These are phyloP conservation scores for Schrenkiella parvula DNA, from an alignment of 345 rosid genomes.

Conservation along the genomic window DNA sequence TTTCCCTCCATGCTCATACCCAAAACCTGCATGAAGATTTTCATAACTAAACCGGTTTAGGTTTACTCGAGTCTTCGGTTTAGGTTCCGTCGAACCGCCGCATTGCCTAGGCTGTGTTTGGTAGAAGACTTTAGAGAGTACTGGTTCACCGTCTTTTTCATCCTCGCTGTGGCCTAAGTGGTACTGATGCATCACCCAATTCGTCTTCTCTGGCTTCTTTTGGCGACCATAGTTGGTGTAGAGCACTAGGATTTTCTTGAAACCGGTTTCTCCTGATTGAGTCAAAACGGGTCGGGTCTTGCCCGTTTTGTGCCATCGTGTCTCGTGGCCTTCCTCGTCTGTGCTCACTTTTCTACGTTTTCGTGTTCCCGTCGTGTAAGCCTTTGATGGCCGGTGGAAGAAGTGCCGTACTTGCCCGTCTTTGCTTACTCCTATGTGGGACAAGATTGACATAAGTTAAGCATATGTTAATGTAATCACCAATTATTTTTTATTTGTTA, in stretches of 20 bases:
- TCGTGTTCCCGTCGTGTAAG: conserved; percentile 89
- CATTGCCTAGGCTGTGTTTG: conserved; percentile 92
- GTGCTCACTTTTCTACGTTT: conserved; percentile 77
- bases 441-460: background rate
- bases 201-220: conserved; percentile 82
- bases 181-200: conserved; percentile 98
- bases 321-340: conserved; percentile 71
- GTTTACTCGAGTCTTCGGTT: conserved; percentile 20
- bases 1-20: conserved; percentile 21
- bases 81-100: conserved; percentile 27
- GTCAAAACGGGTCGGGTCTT: conserved; percentile 66
- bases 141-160: conserved; percentile 86
- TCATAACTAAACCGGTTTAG: conserved; percentile 17
- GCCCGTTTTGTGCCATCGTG: conserved; percentile 97
- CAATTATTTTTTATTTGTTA: background rate
- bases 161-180: conserved; percentile 79
- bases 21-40: background rate
- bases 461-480: background rate
- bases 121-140: conserved; percentile 81
- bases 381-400: conserved; percentile 90
- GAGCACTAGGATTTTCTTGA: conserved; percentile 82
- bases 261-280: conserved; percentile 53
- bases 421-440: conserved; percentile 60
- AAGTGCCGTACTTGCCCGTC: conserved; percentile 91
- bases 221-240: conserved; percentile 89